Percentiles rank a stretch among this genome's conserved stretches.
These are phyloP conservation scores for Mimosa pudica DNA, from an alignment of 306 rosid species.

Conservation along the genomic window DNA sequence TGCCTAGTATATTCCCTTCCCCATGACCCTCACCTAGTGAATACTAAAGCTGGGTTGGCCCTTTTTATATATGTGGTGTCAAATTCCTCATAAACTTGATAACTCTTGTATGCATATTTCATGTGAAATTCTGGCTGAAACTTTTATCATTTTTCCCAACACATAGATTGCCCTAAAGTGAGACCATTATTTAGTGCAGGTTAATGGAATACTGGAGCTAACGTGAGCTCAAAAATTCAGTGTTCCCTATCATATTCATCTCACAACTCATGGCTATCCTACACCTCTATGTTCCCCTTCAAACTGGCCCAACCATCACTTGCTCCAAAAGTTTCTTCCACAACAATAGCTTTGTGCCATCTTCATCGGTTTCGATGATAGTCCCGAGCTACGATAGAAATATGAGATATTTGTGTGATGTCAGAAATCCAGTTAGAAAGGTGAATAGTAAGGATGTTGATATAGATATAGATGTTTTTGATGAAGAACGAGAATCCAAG, in stretches of 20 bases:
- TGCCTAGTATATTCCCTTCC: too few species aligned
- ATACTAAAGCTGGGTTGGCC: too few species aligned
- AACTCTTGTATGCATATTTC: background rate
- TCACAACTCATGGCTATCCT: constrained; percentile 48
- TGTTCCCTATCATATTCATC: constrained; percentile 2
- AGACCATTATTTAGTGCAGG: constrained; percentile 32
- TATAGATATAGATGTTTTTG: constrained; percentile 34
- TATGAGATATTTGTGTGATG: constrained; percentile 18
- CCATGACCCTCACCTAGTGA: too few species aligned
- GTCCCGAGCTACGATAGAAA: constrained; percentile 16
- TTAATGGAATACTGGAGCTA: constrained; percentile 20
- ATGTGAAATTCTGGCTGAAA: constrained; percentile 1
- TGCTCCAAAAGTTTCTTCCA: constrained; percentile 35
- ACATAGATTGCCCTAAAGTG: background rate
- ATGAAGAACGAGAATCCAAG: constrained; percentile 36
- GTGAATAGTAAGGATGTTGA: constrained; percentile 38
- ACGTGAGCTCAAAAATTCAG: constrained; percentile 6
- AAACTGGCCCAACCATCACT: constrained; percentile 36
- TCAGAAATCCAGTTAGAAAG: constrained; percentile 33
- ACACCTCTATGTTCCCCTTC: constrained; percentile 37
- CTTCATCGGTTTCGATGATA: constrained; percentile 20
- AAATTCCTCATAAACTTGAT: background rate
- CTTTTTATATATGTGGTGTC: background rate
- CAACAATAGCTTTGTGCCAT: constrained; percentile 30
- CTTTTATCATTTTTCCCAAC: background rate